phyloP scores from a whole-genome alignment of 2,329 filamentous ascomycete genomes.

The Didymella pomorum region DNA sequence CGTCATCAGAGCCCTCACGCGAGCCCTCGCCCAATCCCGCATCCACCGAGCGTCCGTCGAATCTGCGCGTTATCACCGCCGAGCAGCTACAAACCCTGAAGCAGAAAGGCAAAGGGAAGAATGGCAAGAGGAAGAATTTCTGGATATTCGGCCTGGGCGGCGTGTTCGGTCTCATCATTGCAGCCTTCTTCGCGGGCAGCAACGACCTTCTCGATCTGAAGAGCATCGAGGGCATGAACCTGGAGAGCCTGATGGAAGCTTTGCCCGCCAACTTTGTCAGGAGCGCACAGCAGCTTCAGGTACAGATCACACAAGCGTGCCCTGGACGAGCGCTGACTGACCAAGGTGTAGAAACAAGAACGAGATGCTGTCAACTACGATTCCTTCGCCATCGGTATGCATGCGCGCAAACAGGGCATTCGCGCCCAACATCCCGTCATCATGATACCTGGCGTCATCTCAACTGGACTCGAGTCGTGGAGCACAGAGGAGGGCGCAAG shows the following conservation, averaged over 20 bases:
- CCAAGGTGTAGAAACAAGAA: conserved; percentile 73
- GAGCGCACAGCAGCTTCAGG: conserved; percentile 85
- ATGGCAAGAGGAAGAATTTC: conserved; percentile 74
- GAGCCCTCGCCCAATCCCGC: conserved; percentile 30
- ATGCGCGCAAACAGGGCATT: conserved; percentile 82
- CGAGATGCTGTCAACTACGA: conserved; percentile 90
- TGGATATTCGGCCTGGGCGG: conserved; percentile 89
- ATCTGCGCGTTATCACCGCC: conserved; percentile 61
- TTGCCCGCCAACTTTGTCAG: conserved; percentile 84
- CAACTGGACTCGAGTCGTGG: conserved; percentile 96
- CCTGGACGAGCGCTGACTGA: conserved; percentile 32
- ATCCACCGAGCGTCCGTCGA: conserved; percentile 50
- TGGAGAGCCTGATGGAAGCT: conserved; percentile 87
- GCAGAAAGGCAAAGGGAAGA: conserved; percentile 50
- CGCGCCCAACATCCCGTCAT: conserved; percentile 86
- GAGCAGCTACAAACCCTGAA: conserved; percentile 60
- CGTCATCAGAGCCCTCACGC: conserved; percentile 38
- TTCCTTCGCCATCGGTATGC: conserved; percentile 88
- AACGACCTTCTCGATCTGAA: conserved; percentile 91
- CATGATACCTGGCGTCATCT: conserved; percentile 98
- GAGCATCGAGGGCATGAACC: conserved; percentile 71
- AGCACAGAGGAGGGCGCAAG: conserved; percentile 84
- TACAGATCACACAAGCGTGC: conserved; percentile 53
- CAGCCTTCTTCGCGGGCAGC: conserved; percentile 86
- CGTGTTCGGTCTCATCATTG: conserved; percentile 86